Evolutionary conservation across 345 rosid genomes (phyloP), one percentile per base, ranked within the genome.

Genomic region (Citrus glauca): DNA sequence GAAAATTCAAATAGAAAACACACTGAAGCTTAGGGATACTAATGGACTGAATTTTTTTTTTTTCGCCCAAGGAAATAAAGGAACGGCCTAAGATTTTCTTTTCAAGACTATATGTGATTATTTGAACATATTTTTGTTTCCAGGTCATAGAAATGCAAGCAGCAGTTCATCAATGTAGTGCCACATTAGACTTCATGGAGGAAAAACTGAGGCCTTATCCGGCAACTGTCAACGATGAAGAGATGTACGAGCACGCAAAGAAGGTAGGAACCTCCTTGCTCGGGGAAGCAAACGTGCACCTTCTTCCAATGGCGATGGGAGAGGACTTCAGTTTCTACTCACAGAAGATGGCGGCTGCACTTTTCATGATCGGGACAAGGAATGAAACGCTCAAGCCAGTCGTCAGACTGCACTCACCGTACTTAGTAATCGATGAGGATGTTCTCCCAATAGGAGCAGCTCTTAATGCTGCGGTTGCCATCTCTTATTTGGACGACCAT

Each of bases 301-400:
- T 81, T 16, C 0, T 56, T 30, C 84, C 88, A 8, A 7, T 57
- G 83, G 2, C 0, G 1, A 88, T 89, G 94, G 94, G 13, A 56
- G 94, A 91, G 80, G 94, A 91, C 73, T 91, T 91, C 80, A 77
- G 91, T 84, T 91, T 86, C 85, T 89, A 81, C 73, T 74, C 88
- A 11, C 69, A 88, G 76, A 83, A 81, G 81, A 84, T 86, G 80
- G 78, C 77, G 25, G 83, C 92, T 16, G 83, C 91, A 22, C 69
- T 89, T 40, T 89, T 85, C 82, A 1, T 71, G 40, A 83, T 89
- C 0, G 91, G 89, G 37, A 62, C 71, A 53, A 77, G 67, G 22
- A 83, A 86, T 22, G 82, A 83, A 24, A 62, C 78, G 2, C 22
- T 56, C 9, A 66, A 72, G 38, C 40, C 79, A 60, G 64, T 6